Percentiles rank a stretch among this genome's conserved stretches.
Evolutionary conservation across 2,329 filamentous ascomycete species (phyloP).

Genomic region (Aspergillus uvarum): DNA sequence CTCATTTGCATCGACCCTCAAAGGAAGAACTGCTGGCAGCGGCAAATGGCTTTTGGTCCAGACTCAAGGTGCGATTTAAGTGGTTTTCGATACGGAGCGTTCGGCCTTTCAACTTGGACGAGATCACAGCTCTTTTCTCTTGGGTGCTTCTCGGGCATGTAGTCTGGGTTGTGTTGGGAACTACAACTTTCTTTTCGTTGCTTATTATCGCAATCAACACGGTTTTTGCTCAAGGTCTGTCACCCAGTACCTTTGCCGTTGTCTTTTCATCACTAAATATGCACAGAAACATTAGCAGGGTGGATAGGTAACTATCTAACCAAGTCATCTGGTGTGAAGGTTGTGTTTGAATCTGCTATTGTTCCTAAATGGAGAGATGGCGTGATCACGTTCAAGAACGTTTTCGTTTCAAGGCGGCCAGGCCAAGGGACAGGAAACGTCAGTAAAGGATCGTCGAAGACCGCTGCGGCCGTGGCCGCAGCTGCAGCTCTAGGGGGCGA

Average conservation of each 20-base stretch:
- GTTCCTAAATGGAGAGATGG: constrained; percentile 94
- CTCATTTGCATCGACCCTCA: constrained; percentile 77
- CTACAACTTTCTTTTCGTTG: constrained; percentile 94
- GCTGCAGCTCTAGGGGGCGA: constrained; percentile 59
- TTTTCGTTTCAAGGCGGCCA: constrained; percentile 88
- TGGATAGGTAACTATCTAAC: constrained; percentile 97
- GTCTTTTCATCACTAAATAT: constrained; percentile 22
- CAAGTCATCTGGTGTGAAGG: constrained; percentile 84
- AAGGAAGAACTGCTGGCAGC: constrained; percentile 92
- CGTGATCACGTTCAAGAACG: constrained; percentile 94
- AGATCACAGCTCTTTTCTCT: constrained; percentile 92
- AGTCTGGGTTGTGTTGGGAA: constrained; percentile 93
- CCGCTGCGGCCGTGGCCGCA: constrained; percentile 80
- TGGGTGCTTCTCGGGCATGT: constrained; percentile 94
- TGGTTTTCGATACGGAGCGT: constrained; percentile 96
- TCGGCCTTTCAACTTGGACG: constrained; percentile 91
- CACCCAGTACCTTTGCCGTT: constrained; percentile 12
- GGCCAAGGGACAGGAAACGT: constrained; percentile 80
- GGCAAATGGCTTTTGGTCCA: constrained; percentile 88
- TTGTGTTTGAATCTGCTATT: constrained; percentile 96
- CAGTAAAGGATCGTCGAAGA: constrained; percentile 84
- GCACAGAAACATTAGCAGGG: constrained; percentile 78
- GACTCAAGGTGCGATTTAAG: constrained; percentile 88
- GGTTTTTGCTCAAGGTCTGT: constrained; percentile 83
- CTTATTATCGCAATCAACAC: constrained; percentile 91